Evolutionary conservation across 1,284 basidiomycete species (phyloP), one percentile per base, ranked within the genome.

Genomic region (Takashimella tepidaria): DNA sequence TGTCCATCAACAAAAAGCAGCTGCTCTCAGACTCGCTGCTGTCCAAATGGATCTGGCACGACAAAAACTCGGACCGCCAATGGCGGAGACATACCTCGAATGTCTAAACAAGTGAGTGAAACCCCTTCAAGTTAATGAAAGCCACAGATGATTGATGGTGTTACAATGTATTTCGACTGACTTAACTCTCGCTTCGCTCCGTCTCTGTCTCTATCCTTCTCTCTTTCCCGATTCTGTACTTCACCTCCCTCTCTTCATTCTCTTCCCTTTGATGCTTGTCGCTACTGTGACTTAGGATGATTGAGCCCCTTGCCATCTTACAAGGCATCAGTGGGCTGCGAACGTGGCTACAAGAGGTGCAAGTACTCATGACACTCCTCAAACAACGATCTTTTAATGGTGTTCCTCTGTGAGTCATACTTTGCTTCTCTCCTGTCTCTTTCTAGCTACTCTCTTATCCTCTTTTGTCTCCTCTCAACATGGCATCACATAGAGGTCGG

Each of bases 321-420:
- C 65, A 70, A 43, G 68, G 67, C 10, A 31, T 51, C 23, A 60
- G 65, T 59, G 67, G 66, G 4, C 50, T 69, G 3, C 37, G 62
- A n/a, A 62, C 53, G 1, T 71, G 69, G 69, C 51, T 71, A 24
- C 41, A 49, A 3, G 67, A 68, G 53, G 62, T 71, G 8, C 69
- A 69, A 48, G 50, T 55, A 31, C 57, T 71, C 49, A 68, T 68
- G 61, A 50, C 51, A 0, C 48, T 59, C 49, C 50, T 69, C 44
- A 67, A 68, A 47, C 65, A 65, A 45, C 54, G 68, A 19, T 66
- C 64, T n/a, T 67, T 66, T 47, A 41, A 41, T 21, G 68, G 67
- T 13, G 54, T 63, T 37, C 64, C 66, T 12, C 45, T 70, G 67
- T 69, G 46, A 62, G 66, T 61, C 3, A 23, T 5, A 23, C 22